Conservation (phyloP, 345 rosid species). For the Linum trigynum region DNA sequence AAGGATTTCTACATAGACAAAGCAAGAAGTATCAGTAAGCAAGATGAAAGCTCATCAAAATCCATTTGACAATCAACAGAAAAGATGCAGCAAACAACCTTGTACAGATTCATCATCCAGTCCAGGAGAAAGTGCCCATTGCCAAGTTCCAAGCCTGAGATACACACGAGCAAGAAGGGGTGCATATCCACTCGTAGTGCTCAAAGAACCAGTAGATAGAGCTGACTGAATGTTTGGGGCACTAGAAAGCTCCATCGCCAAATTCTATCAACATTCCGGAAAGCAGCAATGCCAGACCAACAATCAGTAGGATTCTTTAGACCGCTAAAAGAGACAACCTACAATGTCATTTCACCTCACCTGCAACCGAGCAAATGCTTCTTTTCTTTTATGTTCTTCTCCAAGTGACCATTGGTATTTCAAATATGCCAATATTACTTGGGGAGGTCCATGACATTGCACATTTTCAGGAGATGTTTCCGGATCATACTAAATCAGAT, state of each 20-base stretch:
- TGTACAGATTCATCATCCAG: slow-evolving; percentile 80
- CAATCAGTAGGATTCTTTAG: slow-evolving; percentile 3
- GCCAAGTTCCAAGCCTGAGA: slow-evolving; percentile 80
- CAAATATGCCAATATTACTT: slow-evolving; percentile 90
- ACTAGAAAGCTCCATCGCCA: slow-evolving; percentile 66
- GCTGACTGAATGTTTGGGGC: slow-evolving; percentile 44
- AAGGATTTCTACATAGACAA: slow-evolving; percentile 51
- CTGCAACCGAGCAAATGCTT: slow-evolving; percentile 81
- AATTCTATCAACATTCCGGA: slow-evolving; percentile 32
- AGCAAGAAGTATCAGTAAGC: neutral
- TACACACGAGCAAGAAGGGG: slow-evolving; percentile 83
- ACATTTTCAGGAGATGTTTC: slow-evolving; percentile 63
- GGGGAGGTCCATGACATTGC: slow-evolving; percentile 82
- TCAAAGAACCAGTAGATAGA: slow-evolving; percentile 34
- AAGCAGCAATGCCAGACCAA: neutral
- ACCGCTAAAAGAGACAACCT: neutral
- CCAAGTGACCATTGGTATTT: slow-evolving; percentile 98
- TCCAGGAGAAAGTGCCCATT: slow-evolving; percentile 81
- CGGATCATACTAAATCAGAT: slow-evolving; percentile 67
- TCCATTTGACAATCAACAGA: neutral
- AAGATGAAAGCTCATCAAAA: neutral
- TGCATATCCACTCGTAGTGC: slow-evolving; percentile 40
- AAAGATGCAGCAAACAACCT: slow-evolving; percentile 33
- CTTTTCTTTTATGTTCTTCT: slow-evolving; percentile 87
- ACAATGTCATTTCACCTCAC: slow-evolving; percentile 26